Evolutionary conservation across 371 early-diverging fungal species (phyloP).

Genomic region (Mucor sp.): DNA sequence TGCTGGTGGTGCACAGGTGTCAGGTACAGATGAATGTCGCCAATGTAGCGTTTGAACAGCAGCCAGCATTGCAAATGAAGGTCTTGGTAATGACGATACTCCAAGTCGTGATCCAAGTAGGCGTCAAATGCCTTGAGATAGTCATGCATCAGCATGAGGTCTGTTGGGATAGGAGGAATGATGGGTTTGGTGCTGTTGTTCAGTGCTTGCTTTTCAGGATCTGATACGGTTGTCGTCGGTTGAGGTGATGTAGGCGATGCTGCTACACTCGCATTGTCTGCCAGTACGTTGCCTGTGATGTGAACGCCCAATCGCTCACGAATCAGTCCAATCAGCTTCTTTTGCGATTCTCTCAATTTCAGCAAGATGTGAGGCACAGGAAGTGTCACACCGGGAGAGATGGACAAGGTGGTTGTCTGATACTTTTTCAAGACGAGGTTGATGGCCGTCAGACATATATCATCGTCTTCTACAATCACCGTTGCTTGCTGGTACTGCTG

Average conservation of each 20-base stretch:
- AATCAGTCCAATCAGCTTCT: conserved; percentile 29
- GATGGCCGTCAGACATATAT: conserved; percentile 34
- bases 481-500: conserved; percentile 14
- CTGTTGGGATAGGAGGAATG: conserved; percentile 23
- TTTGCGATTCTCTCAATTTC: conserved; percentile 57
- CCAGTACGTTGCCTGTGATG: conserved; percentile 11
- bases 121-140: conserved; percentile 33
- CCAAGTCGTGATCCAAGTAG: conserved; percentile 40
- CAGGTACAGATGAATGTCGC: conserved; percentile 53
- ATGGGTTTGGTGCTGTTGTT: neutral
- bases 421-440: conserved; percentile 50
- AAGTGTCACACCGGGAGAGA: conserved; percentile 79
- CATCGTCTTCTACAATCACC: conserved; percentile 32
- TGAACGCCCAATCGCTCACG: conserved; percentile 15
- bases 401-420: conserved; percentile 70
- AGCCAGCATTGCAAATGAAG: conserved; percentile 53
- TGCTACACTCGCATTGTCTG: neutral
- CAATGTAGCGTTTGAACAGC: conserved; percentile 54
- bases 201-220: conserved; percentile 2
- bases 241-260: neutral
- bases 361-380: conserved; percentile 82
- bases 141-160: conserved; percentile 23
- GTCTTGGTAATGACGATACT: conserved; percentile 54
- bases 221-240: too few species aligned
- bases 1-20: conserved; percentile 72